These are phyloP conservation scores for Leishmania gerbilli DNA, from an alignment of 208 protist species.

Conservation along the genomic window DNA sequence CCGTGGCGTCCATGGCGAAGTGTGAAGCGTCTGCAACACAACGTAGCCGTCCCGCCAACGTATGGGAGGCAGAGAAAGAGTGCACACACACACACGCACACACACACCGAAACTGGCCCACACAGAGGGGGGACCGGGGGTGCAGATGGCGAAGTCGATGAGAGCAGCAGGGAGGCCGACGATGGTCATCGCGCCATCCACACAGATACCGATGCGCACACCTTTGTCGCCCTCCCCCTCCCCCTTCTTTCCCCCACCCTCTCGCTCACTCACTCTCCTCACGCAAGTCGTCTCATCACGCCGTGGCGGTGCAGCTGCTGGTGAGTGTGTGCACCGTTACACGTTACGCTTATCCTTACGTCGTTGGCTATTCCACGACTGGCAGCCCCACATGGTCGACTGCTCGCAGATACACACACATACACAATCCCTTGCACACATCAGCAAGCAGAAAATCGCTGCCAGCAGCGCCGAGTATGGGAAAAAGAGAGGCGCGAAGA, in stretches of 20 bases:
- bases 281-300: neutral
- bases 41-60: neutral
- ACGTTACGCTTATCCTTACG: constrained; percentile 5
- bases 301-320: neutral
- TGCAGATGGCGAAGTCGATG: neutral
- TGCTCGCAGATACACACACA: neutral
- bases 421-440: neutral
- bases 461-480: neutral
- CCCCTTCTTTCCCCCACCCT: neutral
- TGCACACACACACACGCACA: neutral
- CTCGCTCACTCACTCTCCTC: neutral
- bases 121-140: too few species aligned
- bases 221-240: neutral
- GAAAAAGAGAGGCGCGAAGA: neutral
- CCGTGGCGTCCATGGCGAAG: neutral
- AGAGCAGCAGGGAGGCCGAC: neutral
- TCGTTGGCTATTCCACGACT: neutral
- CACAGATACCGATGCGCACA: neutral
- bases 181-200: neutral
- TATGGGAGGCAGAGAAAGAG: neutral
- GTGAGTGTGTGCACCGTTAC: neutral
- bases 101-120: neutral
- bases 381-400: neutral
- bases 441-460: neutral
- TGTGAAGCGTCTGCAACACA: neutral